Conservation (phyloP, 108 stramenopile genomes). For the Cyclotella sp. region DNA sequence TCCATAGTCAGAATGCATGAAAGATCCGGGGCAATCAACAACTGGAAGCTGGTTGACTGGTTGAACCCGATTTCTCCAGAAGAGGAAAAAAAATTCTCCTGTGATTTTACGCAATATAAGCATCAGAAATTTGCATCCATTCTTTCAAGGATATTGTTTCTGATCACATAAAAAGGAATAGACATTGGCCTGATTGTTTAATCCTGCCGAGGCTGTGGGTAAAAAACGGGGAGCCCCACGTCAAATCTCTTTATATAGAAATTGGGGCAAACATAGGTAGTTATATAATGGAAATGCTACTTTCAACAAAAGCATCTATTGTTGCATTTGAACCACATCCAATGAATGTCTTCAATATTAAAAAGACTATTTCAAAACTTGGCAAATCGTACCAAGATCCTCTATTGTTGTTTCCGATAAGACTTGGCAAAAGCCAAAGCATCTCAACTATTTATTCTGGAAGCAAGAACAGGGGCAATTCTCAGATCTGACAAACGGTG, state of each 20-base stretch:
- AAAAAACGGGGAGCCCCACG: background rate
- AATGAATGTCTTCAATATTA: constrained; percentile 17
- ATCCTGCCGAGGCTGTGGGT: background rate
- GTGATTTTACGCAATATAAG: too few relatives aligned
- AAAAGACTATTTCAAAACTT: background rate
- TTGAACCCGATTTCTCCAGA: too few relatives aligned
- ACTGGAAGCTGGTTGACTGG: too few relatives aligned
- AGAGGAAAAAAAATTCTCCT: too few relatives aligned
- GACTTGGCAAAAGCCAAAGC: background rate
- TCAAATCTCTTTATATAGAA: constrained; percentile 30
- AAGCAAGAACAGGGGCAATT: constrained; percentile 28
- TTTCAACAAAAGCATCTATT: constrained; percentile 41
- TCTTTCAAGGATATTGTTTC: too few relatives aligned
- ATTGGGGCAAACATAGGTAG: constrained; percentile 52
- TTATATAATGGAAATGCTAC: constrained; percentile 51
- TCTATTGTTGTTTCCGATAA: constrained; percentile 30
- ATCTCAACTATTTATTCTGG: constrained; percentile 12
- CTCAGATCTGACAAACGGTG: constrained; percentile 16
- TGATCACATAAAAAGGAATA: too few relatives aligned
- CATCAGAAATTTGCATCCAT: too few relatives aligned
- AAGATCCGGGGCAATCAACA: too few relatives aligned
- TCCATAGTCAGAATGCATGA: too few relatives aligned
- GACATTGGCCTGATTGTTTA: too few relatives aligned
- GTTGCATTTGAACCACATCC: constrained; percentile 54
- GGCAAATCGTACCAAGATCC: constrained; percentile 25